Percentiles rank a stretch among this genome's conserved stretches.
These are phyloP conservation scores for Gossypium laxum DNA, from an alignment of 441 rosid genomes.

Conservation along the genomic window DNA sequence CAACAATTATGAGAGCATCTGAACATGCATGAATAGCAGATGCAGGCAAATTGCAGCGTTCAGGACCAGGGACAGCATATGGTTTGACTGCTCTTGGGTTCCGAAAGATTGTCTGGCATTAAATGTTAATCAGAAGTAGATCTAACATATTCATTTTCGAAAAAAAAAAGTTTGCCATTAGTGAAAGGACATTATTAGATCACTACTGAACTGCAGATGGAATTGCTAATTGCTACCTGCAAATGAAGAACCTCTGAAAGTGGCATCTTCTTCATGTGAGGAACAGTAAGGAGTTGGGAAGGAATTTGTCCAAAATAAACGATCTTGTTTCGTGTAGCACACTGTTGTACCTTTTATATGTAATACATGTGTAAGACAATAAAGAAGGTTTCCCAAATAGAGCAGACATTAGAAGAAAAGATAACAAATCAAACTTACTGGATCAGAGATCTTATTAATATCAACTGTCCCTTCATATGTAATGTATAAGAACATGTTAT, in stretches of 20 bases:
- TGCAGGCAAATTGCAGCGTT: conserved; percentile 94
- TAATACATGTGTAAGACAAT: conserved; percentile 18
- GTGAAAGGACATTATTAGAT: background rate
- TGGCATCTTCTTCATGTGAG: conserved; percentile 79
- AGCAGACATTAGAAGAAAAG: conserved; percentile 8
- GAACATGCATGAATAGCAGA: conserved; percentile 81
- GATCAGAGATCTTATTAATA: conserved; percentile 78
- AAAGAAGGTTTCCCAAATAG: conserved; percentile 16
- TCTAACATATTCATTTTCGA: background rate
- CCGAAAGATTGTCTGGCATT: conserved; percentile 76
- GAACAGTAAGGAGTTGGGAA: conserved; percentile 79
- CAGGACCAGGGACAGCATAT: conserved; percentile 63
- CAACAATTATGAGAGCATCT: conserved; percentile 68
- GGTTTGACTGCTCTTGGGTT: conserved; percentile 79
- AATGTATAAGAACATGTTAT: conserved; percentile 90
- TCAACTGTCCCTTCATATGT: conserved; percentile 95
- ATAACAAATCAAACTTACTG: conserved; percentile 41
- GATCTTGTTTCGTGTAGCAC: conserved; percentile 87
- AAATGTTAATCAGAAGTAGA: conserved; percentile 16
- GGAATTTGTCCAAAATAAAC: conserved; percentile 99
- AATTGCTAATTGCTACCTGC: conserved; percentile 48
- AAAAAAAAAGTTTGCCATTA: background rate
- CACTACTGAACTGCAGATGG: background rate
- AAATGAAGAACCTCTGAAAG: conserved; percentile 75
- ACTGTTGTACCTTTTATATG: conserved; percentile 64